Evolutionary conservation across 495 filamentous ascomycete genomes (phyloP), one percentile per base, ranked within the genome.

Genomic region (Penicillium chermesinum): DNA sequence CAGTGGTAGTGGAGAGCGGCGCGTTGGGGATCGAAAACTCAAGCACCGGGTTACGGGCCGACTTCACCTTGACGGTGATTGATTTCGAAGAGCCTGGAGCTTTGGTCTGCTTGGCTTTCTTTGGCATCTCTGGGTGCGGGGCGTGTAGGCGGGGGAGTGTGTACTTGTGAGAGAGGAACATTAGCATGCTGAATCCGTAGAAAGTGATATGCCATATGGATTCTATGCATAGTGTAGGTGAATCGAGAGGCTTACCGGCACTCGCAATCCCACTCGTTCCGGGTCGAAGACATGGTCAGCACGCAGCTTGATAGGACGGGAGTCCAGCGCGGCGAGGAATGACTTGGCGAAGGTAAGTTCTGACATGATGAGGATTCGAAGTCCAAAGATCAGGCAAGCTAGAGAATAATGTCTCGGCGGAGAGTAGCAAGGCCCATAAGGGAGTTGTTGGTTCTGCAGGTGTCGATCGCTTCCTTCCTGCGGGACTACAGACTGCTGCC

Each of bases 241-340:
- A 7, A n/a, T 36, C 7, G 25, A 25, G 27, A 41, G 34, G 76
- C 85, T 46, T 75, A 95, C 90, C 27, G 88, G 82, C 25, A 76
- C 71, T 43, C 81, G 80, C 22, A 82, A 70, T 13, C 85, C 82
- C 58, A 90, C 82, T 48, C 74, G 80, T 57, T 82, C 82, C 25
- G 87, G 80, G 59, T 96, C 87, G 63, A 87, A 83, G 70, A 91
- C 81, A 81, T 96, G 83, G 67, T 96, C 89, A 50, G 85, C 69
- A 9, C 81, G 77, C 41, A 96, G 77, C 68, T 89, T 91, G 57
- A 83, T 64, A 7, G 87, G 85, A 48, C 83, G 80, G 27, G 80
- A 75, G 71, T 91, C 88, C 41, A 96, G 79, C 15, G 78, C 74
- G 15, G 85, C 72, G 54, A 98, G 84, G 71, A 91, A 95, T 39